Percentiles rank a stretch among this genome's conserved stretches.
phyloP scores from a whole-genome alignment of 2,329 filamentous ascomycete species.

The Ceratocystis variospora region DNA sequence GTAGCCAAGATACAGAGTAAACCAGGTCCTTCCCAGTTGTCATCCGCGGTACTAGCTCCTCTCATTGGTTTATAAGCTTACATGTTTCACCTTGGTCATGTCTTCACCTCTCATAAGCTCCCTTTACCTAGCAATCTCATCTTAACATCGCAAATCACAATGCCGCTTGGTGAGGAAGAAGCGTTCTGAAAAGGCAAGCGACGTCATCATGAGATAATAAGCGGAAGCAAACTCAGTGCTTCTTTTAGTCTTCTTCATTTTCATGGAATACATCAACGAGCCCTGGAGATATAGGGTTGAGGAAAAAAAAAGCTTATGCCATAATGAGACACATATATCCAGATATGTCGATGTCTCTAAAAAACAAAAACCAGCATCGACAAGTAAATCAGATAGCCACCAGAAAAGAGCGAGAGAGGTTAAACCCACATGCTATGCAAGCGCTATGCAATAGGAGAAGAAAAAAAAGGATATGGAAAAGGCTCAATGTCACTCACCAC shows the following conservation, averaged over 20 bases:
- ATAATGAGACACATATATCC: background rate
- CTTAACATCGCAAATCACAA: slow-evolving; percentile 2
- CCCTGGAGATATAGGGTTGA: too few relatives aligned
- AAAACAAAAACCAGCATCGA: too few relatives aligned
- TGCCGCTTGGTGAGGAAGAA: background rate
- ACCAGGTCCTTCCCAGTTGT: slow-evolving; percentile 1
- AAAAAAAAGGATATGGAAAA: slow-evolving; percentile 17
- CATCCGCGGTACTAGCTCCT: background rate
- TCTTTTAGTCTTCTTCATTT: background rate
- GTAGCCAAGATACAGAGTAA: background rate
- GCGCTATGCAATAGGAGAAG: slow-evolving; percentile 8
- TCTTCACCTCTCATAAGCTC: background rate
- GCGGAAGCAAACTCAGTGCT: background rate
- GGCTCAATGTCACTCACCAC: background rate
- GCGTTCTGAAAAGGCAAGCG: background rate
- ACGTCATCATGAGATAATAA: background rate
- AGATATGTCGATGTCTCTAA: background rate
- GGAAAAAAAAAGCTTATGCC: background rate
- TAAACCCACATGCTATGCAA: background rate
- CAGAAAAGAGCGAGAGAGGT: background rate
- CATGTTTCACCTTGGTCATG: background rate
- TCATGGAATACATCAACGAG: background rate
- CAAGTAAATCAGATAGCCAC: background rate
- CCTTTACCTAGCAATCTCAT: background rate
- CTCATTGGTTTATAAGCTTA: background rate